Evolutionary conservation across 331 rosid species (phyloP).

Genomic region (Stylosanthes scabra): DNA sequence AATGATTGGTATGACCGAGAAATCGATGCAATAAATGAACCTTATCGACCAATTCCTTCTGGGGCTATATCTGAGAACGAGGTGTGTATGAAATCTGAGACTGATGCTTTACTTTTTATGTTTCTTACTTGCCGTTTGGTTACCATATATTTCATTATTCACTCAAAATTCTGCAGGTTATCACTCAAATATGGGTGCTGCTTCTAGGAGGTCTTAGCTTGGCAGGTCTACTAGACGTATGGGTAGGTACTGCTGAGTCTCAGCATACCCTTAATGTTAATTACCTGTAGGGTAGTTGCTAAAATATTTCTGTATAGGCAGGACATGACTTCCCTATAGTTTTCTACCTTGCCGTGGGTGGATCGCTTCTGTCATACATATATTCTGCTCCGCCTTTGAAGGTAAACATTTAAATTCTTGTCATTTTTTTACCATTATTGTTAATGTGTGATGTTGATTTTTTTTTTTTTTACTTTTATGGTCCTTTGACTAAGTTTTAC

Average conservation of each 20-base stretch:
- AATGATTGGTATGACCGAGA: slow-evolving; percentile 99
- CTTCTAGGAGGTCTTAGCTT: slow-evolving; percentile 83
- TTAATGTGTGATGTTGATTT: not conserved
- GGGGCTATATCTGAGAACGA: slow-evolving; percentile 94
- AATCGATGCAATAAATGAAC: slow-evolving; percentile 96
- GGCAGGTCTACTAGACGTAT: slow-evolving; percentile 85
- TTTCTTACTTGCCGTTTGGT: not conserved
- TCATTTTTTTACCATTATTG: not conserved
- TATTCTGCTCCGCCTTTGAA: slow-evolving; percentile 98
- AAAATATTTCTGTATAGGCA: slow-evolving; percentile 63
- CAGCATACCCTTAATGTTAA: slow-evolving; percentile 27
- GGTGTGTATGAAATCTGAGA: slow-evolving; percentile 51
- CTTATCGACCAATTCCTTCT: slow-evolving; percentile 98
- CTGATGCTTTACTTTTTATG: slow-evolving; percentile 2
- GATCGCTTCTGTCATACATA: slow-evolving; percentile 87
- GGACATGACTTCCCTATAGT: slow-evolving; percentile 84
- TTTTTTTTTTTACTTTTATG: slow-evolving; percentile 22
- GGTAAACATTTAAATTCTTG: slow-evolving; percentile 48
- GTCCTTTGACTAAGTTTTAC: slow-evolving; percentile 35
- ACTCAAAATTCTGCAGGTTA: slow-evolving; percentile 65
- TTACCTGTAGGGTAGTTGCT: slow-evolving; percentile 40
- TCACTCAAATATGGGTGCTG: slow-evolving; percentile 94
- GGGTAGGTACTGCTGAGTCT: slow-evolving; percentile 67
- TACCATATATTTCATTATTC: not conserved
- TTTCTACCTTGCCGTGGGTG: slow-evolving; percentile 94